Conservation (phyloP, 225 moss, liverwort and hornwort genomes). For the Pleurozium schreberi region DNA sequence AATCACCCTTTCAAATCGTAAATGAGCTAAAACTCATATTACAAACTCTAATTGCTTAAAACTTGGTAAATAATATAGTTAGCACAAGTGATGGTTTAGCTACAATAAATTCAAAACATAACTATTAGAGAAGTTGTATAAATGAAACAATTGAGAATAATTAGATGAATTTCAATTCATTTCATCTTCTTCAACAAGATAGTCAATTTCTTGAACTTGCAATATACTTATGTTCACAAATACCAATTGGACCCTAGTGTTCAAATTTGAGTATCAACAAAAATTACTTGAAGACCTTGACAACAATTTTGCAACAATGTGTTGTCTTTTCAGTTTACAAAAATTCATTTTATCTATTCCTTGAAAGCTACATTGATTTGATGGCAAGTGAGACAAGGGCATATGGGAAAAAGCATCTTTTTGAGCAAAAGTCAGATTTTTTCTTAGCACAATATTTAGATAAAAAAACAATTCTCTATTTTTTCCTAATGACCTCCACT, state of each 20-base stretch:
- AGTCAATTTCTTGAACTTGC: not conserved
- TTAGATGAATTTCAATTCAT: not conserved
- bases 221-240: not conserved
- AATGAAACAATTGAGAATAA: not conserved
- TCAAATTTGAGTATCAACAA: not conserved
- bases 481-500: no score
- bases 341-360: not conserved
- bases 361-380: not conserved
- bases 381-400: not conserved
- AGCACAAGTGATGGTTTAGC: not conserved
- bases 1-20: no score
- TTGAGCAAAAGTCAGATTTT: not conserved
- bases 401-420: not conserved
- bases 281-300: not conserved
- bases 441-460: not conserved
- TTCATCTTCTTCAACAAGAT: not conserved
- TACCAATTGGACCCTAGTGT: not conserved
- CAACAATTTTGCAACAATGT: not conserved
- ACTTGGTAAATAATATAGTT: not conserved
- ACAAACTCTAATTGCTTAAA: not conserved
- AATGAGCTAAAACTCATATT: not conserved
- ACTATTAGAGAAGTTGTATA: accelerated
- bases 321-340: not conserved
- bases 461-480: no score
- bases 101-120: not conserved